phyloP scores from a whole-genome alignment of 352 stramenopile genomes.

The Aphanomyces euteiches region DNA sequence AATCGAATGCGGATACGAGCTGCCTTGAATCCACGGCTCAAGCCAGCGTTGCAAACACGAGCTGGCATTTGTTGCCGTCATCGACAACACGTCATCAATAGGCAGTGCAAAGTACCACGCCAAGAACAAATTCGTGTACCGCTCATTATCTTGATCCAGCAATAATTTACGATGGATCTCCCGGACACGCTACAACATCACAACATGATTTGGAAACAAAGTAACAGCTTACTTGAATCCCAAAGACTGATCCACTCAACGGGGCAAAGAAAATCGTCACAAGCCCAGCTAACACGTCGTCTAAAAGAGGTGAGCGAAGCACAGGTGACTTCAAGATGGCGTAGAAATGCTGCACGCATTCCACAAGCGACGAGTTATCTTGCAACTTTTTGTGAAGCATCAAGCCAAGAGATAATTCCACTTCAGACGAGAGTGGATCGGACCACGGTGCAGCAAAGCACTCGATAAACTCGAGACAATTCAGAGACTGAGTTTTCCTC shows the following conservation, averaged over 20 bases:
- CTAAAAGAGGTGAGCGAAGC: constrained; percentile 44
- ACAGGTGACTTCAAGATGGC: constrained; percentile 47
- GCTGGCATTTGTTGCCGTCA: constrained; percentile 58
- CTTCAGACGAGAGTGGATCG: constrained; percentile 51
- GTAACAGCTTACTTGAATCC: constrained; percentile 53
- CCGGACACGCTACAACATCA: constrained; percentile 48
- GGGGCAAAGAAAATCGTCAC: constrained; percentile 68
- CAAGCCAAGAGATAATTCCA: constrained; percentile 45
- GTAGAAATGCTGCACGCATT: constrained; percentile 53
- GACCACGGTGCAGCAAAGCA: constrained; percentile 79
- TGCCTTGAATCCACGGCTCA: constrained; percentile 44
- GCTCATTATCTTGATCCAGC: constrained; percentile 37
- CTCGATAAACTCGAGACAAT: constrained; percentile 69
- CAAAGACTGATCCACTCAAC: constrained; percentile 72
- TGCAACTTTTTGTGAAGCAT: constrained; percentile 53
- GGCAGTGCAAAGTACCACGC: constrained; percentile 82
- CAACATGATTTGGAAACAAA: too few species aligned
- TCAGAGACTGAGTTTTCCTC: constrained; percentile 40
- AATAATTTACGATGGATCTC: constrained; percentile 58
- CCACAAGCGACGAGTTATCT: constrained; percentile 40
- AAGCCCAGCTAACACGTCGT: constrained; percentile 40
- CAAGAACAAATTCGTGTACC: constrained; percentile 59
- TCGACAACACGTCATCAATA: constrained; percentile 48
- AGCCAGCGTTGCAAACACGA: constrained; percentile 79
- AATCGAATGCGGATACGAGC: constrained; percentile 19